A percentile compares a stretch with the other conserved stretches of the same genome.
Evolutionary conservation across 2,329 filamentous ascomycete genomes (phyloP).

Genomic region (Scedosporium minutisporum): DNA sequence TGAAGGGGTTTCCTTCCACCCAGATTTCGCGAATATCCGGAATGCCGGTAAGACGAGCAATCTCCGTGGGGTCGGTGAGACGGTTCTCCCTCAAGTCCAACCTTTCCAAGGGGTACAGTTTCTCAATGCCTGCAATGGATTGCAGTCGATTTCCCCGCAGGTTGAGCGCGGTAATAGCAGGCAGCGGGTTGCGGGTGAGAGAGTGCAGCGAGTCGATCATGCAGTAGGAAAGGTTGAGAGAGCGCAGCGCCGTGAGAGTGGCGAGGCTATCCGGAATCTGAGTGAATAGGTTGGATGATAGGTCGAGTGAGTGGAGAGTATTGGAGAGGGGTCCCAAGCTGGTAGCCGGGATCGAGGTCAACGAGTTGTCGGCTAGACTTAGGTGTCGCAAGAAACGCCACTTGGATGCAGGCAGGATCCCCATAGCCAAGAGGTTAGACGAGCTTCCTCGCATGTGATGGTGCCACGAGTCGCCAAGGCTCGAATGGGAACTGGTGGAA

Average conservation of each 20-base stretch:
- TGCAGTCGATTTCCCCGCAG: slow-evolving; percentile 78
- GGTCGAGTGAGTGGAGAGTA: slow-evolving; percentile 81
- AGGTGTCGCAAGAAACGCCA: slow-evolving; percentile 93
- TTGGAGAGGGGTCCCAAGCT: slow-evolving; percentile 77
- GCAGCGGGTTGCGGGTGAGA: slow-evolving; percentile 72
- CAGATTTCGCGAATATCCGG: slow-evolving; percentile 89
- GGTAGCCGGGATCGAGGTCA: slow-evolving; percentile 67
- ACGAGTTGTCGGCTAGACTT: slow-evolving; percentile 80
- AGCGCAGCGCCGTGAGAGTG: slow-evolving; percentile 75
- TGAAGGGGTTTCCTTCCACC: slow-evolving; percentile 86
- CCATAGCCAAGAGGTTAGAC: slow-evolving; percentile 64
- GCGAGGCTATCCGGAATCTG: slow-evolving; percentile 89
- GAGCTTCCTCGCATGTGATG: slow-evolving; percentile 56
- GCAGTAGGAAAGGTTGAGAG: slow-evolving; percentile 88
- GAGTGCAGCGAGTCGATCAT: slow-evolving; percentile 96
- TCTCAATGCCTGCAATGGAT: slow-evolving; percentile 83
- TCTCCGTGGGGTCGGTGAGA: slow-evolving; percentile 80
- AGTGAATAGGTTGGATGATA: slow-evolving; percentile 88
- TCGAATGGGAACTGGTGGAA: slow-evolving; percentile 87
- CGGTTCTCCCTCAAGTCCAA: slow-evolving; percentile 87
- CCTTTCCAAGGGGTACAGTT: slow-evolving; percentile 76
- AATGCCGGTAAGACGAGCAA: slow-evolving; percentile 80
- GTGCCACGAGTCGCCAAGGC: slow-evolving; percentile 54
- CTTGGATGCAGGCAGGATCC: slow-evolving; percentile 71
- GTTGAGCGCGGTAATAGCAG: slow-evolving; percentile 88